phyloP scores from a whole-genome alignment of 148 eudicot genomes.

The Fallopia convolvulus region DNA sequence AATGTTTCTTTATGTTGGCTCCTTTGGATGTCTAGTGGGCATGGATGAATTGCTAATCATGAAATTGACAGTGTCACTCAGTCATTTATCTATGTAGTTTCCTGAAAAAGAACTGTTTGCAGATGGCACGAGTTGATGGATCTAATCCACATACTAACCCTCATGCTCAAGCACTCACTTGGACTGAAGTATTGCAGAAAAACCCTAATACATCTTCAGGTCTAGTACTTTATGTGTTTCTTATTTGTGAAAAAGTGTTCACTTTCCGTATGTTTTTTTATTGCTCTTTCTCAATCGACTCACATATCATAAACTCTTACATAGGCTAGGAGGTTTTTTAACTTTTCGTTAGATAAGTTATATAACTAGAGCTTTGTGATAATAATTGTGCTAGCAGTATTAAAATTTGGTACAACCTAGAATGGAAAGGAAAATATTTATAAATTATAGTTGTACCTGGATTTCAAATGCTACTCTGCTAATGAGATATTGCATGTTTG shows the following conservation, averaged over 20 bases:
- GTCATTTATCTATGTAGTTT: not conserved
- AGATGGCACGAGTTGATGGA: constrained; percentile 89
- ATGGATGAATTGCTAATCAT: not conserved
- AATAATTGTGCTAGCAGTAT: not conserved
- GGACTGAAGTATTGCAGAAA: constrained; percentile 83
- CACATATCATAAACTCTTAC: not conserved
- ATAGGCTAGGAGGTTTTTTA: not conserved
- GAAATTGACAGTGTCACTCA: not conserved
- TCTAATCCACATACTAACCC: constrained; percentile 42
- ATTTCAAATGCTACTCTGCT: not conserved
- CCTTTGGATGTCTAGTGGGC: not conserved
- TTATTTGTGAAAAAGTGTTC: not conserved
- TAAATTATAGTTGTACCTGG: not conserved
- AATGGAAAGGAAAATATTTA: not conserved
- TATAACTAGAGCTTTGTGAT: not conserved
- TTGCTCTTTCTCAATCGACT: not conserved
- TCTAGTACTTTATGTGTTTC: constrained; percentile 7
- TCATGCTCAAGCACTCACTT: constrained; percentile 49
- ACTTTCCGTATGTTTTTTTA: not conserved
- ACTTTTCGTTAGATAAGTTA: not conserved
- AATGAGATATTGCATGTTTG: not conserved
- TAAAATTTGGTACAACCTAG: not conserved
- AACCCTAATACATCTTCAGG: constrained; percentile 30
- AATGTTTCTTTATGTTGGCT: not conserved
- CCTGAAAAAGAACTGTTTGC: constrained; percentile 13